phyloP scores from a whole-genome alignment of 768 basidiomycete genomes.

The Suillus cothurnatus region DNA sequence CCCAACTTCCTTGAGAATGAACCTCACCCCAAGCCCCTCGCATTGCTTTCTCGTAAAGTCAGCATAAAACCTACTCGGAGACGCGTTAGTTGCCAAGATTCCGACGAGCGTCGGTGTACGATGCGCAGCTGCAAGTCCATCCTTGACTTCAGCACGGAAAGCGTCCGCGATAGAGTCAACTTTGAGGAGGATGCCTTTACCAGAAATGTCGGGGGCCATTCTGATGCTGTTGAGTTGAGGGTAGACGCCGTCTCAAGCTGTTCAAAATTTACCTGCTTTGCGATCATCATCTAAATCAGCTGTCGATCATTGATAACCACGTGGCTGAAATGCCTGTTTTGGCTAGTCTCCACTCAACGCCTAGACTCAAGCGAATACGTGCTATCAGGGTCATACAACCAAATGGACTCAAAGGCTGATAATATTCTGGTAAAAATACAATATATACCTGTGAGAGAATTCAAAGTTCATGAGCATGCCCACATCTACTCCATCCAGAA shows the following conservation, averaged over 20 bases:
- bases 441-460: constrained; percentile 6
- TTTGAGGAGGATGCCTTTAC: constrained; percentile 78
- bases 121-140: constrained; percentile 37
- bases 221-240: not conserved
- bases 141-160: constrained; percentile 71
- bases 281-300: not conserved
- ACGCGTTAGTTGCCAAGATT: constrained; percentile 83
- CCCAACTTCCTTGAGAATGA: constrained; percentile 69
- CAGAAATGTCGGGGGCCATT: constrained; percentile 36
- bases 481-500: not conserved
- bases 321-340: not conserved
- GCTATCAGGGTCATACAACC: not conserved
- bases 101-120: constrained; percentile 80
- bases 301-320: constrained; percentile 7
- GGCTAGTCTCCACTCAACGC: not conserved
- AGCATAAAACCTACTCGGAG: constrained; percentile 80
- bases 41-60: constrained; percentile 94
- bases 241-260: not conserved
- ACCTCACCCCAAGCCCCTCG: constrained; percentile 83
- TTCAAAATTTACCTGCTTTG: not conserved
- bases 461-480: constrained; percentile 5
- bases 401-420: constrained; percentile 1
- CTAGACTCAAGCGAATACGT: not conserved
- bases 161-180: constrained; percentile 73
- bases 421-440: constrained; percentile 7